Conservation (phyloP, 495 filamentous ascomycete species). For the Parathielavia hyrcaniae region DNA sequence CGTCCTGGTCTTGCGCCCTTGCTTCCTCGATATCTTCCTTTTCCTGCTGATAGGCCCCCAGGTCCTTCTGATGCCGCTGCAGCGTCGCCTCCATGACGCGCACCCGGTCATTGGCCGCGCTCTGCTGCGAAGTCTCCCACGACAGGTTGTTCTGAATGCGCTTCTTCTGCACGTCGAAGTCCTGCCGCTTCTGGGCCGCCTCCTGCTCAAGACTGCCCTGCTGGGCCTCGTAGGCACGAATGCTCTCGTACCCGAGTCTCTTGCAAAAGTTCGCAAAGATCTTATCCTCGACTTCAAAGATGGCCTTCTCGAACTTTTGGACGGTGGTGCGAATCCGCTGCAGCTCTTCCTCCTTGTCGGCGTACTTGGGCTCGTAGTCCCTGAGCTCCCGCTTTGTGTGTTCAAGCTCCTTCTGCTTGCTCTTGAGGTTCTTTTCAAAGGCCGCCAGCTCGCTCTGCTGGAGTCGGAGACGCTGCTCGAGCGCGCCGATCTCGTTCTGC, state of each 20-base stretch:
- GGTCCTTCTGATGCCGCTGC: conserved; percentile 56
- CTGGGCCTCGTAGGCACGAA: conserved; percentile 86
- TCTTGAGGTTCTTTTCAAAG: conserved; percentile 78
- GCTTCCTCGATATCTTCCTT: conserved; percentile 67
- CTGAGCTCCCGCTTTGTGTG: conserved; percentile 63
- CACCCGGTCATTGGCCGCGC: conserved; percentile 63
- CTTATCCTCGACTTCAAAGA: conserved; percentile 79
- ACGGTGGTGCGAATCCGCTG: conserved; percentile 60
- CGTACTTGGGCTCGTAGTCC: conserved; percentile 71
- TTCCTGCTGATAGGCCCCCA: conserved; percentile 64
- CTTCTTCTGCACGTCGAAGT: conserved; percentile 78
- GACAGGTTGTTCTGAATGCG: conserved; percentile 69
- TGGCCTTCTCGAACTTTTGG: conserved; percentile 63
- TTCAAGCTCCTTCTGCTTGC: conserved; percentile 77
- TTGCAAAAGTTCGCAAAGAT: conserved; percentile 84
- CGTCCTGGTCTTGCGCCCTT: conserved; percentile 64
- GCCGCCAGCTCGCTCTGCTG: conserved; percentile 68
- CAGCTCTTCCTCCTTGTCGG: conserved; percentile 61
- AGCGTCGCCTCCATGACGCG: conserved; percentile 57
- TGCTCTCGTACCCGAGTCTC: conserved; percentile 77
- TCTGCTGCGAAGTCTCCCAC: conserved; percentile 68
- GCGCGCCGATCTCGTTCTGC: conserved; percentile 68
- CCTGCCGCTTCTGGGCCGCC: conserved; percentile 72
- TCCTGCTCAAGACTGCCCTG: conserved; percentile 90
- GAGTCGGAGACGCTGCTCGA: conserved; percentile 71